Base-by-base conservation (phyloP, 257 asterid species). In the Henckelia pumila region DNA sequence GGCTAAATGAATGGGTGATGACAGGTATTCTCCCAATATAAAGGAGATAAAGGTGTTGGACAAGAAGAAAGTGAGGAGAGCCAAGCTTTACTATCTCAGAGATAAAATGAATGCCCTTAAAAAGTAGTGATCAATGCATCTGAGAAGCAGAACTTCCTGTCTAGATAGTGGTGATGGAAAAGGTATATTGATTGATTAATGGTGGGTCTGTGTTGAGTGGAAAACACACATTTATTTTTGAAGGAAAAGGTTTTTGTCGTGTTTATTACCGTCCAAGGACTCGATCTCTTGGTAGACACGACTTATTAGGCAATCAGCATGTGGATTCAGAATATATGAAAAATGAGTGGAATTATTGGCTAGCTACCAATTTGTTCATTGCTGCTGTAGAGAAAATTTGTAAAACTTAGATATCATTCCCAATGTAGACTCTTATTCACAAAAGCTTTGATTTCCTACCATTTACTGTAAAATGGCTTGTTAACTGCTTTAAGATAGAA, bases 51-150 rank as follows among this genome's bases (percentile, higher is more conserved):
- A 85, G 84, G 92, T 94, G 74, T 56, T 94, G 86, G 99, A 88
- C 77, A 88, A 87, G 88, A 87, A 84, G 89, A 94, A 76, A 82
- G 97, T 94, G 81, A 82, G 96, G 80, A 88, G 99, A 85, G 96
- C 99, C 75, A 94, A 90, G 87, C 94, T 93, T 52, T 93, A 93
- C 86, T 93, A 88, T 77, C 95, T 90, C 68, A 84, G 97, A 79
- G 95, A 86, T 35, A 94, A 75, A 77, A 88, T 87, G 99, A 90
- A 90, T 56, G 89, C 97, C 40, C 89, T 94, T 17, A 94, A 83
- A 83, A 91, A 76, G 82, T 80, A 82, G 6, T 88, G 55, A 47
- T 47, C 55, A 47, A 17, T 47, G 55, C 20, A 47, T n/a, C 55
- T 47, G 55, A 47, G 55, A 47, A 47, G 20, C 55, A 47, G 5